Base-by-base conservation (phyloP, 2,329 filamentous ascomycete species). In the Lachnellula occidentalis region DNA sequence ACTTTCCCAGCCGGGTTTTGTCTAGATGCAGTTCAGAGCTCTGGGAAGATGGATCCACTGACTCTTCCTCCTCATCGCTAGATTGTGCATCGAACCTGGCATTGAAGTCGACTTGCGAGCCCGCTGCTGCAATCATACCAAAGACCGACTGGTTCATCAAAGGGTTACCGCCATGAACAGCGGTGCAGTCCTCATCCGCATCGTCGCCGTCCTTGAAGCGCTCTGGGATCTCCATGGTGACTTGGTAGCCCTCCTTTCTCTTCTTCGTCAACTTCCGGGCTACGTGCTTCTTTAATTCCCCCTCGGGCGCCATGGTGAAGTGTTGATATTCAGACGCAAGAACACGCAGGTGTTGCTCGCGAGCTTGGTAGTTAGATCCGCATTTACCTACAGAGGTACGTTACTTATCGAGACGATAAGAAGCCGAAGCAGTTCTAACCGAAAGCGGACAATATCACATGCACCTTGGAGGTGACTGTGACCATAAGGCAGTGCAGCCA, bases 91-190 rank as follows among this genome's bases (percentile, higher is more conserved):
- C 87, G 70, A 94, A 92, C 37, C 88, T 82, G 56, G 88, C 81
- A 70, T 89, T 86, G 67, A 95, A 91, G 71, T 95, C 87, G 50
- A 88, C 85, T 56, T 83, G 84, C 31, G 90, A 92, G 6, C 91
- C 90, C 37, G 90, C 90, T 15, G 90, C 90, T 6, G 92, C 89
- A 62, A 97, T 92, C 73, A 97, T 82, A 51, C 90, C 91, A 70
- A 96, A 95, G 53, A 97, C 86, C 61, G 90, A 95, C 76, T 96
- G 92, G 71, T 96, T 94, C 85, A 95, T 90, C 22, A 61, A 61
- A 12, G 61, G 69, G 54, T 72, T 72, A 36, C 67, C 65, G n/a
- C 71, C 70, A n/a, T 75, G 77, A 2, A 79, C 76, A 49, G 80
- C 80, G 14, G 80, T 81, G 57, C 80, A 79, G 67, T 85, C 83